phyloP scores from a whole-genome alignment of 352 stramenopile species.

The Pythium dissotocum region DNA sequence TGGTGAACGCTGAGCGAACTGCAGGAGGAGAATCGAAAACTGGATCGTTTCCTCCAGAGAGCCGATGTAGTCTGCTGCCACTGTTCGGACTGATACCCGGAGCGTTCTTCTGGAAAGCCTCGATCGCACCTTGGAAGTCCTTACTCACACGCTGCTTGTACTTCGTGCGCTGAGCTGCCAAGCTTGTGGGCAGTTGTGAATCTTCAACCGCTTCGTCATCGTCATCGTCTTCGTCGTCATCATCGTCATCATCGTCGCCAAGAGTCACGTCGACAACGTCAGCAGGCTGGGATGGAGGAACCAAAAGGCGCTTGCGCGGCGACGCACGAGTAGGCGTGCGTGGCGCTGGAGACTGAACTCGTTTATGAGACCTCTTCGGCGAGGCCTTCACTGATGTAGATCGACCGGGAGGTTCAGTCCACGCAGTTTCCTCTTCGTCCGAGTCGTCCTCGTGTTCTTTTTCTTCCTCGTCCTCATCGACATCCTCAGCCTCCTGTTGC shows the following conservation, averaged over 20 bases:
- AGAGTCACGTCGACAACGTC: conserved; percentile 28
- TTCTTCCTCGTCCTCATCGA: conserved; percentile 1
- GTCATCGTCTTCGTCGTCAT: conserved; percentile 8
- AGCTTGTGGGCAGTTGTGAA: conserved; percentile 26
- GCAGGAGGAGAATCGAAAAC: conserved; percentile 20
- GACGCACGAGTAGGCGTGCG: neutral
- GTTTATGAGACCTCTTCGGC: neutral
- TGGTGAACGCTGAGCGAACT: neutral
- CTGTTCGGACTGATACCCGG: neutral
- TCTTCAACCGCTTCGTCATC: conserved; percentile 26
- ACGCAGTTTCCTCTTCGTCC: conserved; percentile 6
- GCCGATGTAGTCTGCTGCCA: conserved; percentile 11
- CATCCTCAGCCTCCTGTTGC: neutral
- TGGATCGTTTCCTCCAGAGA: conserved; percentile 18
- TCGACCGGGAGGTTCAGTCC: neutral
- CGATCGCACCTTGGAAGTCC: conserved; percentile 54
- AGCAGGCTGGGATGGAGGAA: conserved; percentile 14
- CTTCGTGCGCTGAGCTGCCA: neutral
- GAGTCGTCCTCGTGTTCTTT: neutral
- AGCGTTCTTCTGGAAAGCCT: conserved; percentile 36
- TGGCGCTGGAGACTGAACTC: neutral
- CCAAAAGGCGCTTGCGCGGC: conserved; percentile 8
- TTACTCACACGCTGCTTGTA: conserved; percentile 40
- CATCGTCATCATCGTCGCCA: conserved; percentile 15
- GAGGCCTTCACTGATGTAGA: neutral